Base-by-base conservation (phyloP, 805 yeast genomes). In the Ogataea haglerorum region DNA sequence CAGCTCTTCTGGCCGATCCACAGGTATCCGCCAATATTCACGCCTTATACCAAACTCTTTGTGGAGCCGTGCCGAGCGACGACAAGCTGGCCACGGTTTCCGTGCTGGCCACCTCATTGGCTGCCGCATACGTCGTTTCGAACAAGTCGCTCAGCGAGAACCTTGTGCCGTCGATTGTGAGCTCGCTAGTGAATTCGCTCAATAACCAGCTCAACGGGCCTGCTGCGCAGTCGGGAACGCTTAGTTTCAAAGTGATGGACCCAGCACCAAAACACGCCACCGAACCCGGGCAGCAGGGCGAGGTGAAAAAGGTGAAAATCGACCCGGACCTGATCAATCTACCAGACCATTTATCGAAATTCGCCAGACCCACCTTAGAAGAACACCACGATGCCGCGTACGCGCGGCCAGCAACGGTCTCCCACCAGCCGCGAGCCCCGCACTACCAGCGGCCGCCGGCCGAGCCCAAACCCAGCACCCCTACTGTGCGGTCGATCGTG, bases 101-200 rank as follows among this genome's bases (percentile, higher is more conserved):
- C 8, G 65, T 71, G 2, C 64, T 70, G 1, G 61, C 70, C 6
- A 64, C 68, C 1, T 57, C 73, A 4, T 60, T 63, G n/a, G 69
- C 69, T 2, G 63, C 69, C 6, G 51, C 65, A 2, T 67, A 62
- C 39, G 60, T 67, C 9, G 57, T 57, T 7, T 37, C 60, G 43
- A 49, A 55, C 48, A 35, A 46, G 42, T 30, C 48, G 10, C 17
- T 44, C 16, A 46, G 47, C 26, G 52, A 49, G 19, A 40, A 42
- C 12, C 49, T 46, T 14, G 33, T 57, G 8, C 45, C 52, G 10
- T 44, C 49, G 3, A 42, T 54, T 10, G 46, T 53, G 25, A 48
- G 37, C 17, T 50, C 53, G 2, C 40, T 57, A 15, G 52, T 53
- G 8, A 25, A 35, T 10, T 45, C 50, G 10, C 39, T 53, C 12